Conservation (phyloP, 805 yeast species). For the Metschnikowia henanensis region DNA sequence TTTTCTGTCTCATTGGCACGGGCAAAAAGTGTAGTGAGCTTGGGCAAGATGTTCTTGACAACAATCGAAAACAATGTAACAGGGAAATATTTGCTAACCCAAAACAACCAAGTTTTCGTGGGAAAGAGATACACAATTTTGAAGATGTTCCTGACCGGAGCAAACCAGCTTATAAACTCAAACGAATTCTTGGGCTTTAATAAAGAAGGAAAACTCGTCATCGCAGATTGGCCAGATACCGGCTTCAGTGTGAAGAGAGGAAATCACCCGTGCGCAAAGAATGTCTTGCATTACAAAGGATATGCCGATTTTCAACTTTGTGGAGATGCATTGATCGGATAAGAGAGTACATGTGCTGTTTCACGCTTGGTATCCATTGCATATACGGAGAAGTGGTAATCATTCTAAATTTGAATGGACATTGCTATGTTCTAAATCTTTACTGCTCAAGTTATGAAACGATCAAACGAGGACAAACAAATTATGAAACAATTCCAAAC, state of each 20-base stretch:
- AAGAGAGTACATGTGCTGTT: background rate
- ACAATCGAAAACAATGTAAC: background rate
- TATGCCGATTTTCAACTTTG: constrained; percentile 1
- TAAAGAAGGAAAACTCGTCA: background rate
- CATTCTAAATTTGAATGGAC: too few species aligned
- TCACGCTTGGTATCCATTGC: background rate
- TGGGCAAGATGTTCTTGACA: background rate
- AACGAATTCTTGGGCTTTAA: background rate
- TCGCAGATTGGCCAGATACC: background rate
- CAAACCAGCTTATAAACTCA: background rate
- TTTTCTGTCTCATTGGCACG: too few species aligned
- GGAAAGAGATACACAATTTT: background rate
- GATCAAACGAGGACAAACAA: too few species aligned
- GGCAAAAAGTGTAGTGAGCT: too few species aligned
- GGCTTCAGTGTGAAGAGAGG: background rate
- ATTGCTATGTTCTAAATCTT: too few species aligned
- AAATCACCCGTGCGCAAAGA: background rate
- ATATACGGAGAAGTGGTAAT: background rate
- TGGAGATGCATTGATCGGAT: constrained; percentile 3
- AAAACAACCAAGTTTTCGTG: background rate
- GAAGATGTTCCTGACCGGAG: background rate
- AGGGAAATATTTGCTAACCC: background rate
- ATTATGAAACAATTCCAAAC: too few species aligned
- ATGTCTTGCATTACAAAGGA: background rate
- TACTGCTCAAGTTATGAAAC: too few species aligned